Evolutionary conservation across 2,329 filamentous ascomycete species (phyloP), one percentile per base, ranked within the genome.

Genomic region (Sarocladium brachiariae): DNA sequence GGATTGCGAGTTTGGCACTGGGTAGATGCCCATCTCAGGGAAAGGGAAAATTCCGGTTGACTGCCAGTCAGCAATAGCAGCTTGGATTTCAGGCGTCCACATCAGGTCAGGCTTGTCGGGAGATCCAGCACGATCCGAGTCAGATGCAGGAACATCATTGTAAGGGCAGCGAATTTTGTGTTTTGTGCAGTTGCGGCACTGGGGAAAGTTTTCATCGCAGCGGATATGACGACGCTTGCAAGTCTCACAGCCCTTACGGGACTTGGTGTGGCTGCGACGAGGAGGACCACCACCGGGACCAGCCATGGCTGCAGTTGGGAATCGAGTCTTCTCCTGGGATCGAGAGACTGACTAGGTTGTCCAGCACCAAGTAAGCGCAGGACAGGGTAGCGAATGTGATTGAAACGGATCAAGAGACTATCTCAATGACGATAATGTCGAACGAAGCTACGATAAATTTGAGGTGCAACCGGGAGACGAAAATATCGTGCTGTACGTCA

Each of bases 171-270:
- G 87, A 61, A 95, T 93, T 73, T 96, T 96, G 73, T 99, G 93
- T 73, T 97, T 99, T 55, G 92, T 96, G 72, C 93, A 99, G 71
- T 99, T 99, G 63, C 89, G 89, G 74, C 92, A 99, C 80, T 99
- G 93, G 49, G 93, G 93, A 63, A 96, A 96, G 59, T 83, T 96
- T 70, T 99, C 93, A 65, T 99, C 93, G 72, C 93, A 99, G 62
- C 93, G 83, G 66, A 99, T 99, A 70, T 99, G 93, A 66, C 93
- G 84, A 67, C 87, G 86, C 73, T 99, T 99, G 80, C 93, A 99
- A 55, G 90, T 96, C 63, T 95, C 92, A 78, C 93, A 99, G 56
- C 93, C 93, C 74, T 96, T 97, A 65, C 93, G 86, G 62, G 92
- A 97, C 76, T 99, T 99, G 67, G 93, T 99, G 75, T 99, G 93